Conservation (phyloP, 371 early-diverging fungal species). For the Phascolomyces articulosus region DNA sequence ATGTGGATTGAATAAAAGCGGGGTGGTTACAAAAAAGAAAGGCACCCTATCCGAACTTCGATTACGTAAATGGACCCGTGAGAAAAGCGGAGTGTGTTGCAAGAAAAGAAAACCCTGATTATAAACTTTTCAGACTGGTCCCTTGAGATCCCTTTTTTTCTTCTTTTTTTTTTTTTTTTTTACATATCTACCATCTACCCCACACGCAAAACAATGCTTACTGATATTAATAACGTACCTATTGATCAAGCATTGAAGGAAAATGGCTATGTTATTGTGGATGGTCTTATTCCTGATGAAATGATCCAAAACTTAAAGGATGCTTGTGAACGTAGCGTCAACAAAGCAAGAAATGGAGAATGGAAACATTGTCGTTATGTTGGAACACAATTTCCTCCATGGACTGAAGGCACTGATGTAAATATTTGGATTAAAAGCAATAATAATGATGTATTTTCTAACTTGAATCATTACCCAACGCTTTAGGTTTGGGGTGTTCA, state of each 20-base stretch:
- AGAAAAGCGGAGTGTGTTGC: background rate
- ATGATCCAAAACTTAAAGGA: constrained; percentile 38
- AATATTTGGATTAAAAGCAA: too few relatives aligned
- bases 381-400: constrained; percentile 61
- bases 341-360: constrained; percentile 45
- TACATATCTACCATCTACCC: background rate
- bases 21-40: background rate
- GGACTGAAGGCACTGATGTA: constrained; percentile 55
- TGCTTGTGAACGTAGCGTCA: constrained; percentile 54
- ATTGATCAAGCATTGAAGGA: constrained; percentile 42
- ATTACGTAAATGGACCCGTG: constrained; percentile 5
- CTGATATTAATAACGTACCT: constrained; percentile 41
- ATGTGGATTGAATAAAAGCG: background rate
- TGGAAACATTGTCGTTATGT: constrained; percentile 57
- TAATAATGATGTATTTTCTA: too few relatives aligned
- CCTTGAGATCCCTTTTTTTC: constrained; percentile 4
- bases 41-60: background rate
- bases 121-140: background rate
- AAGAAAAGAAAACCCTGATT: background rate
- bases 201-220: constrained; percentile 35
- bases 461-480: too few relatives aligned
- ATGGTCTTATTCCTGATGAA: constrained; percentile 45
- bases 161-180: background rate
- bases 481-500: constrained; percentile 59
- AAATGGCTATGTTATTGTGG: constrained; percentile 59